Percentiles rank a stretch among this genome's conserved stretches.
These are phyloP conservation scores for Brassica hybrid DNA, from an alignment of 441 rosid genomes.

Conservation along the genomic window DNA sequence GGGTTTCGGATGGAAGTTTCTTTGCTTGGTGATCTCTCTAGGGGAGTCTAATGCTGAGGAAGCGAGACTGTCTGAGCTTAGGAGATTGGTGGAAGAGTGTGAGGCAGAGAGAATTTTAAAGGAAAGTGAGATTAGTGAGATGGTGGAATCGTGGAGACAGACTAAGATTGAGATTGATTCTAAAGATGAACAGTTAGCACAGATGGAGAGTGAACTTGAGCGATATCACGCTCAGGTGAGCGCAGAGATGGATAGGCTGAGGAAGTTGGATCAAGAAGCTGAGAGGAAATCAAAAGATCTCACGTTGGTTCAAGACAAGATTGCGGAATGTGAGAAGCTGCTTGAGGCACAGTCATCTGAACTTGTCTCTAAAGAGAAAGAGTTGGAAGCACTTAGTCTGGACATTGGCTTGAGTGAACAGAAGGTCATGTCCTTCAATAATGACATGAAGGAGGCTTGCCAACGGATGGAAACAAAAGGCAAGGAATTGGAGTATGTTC, in stretches of 20 bases:
- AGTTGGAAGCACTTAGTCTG: slow-evolving; percentile 14
- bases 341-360: slow-evolving; percentile 18
- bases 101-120: slow-evolving; percentile 29
- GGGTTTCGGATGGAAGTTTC: slow-evolving; percentile 23
- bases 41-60: slow-evolving; percentile 27
- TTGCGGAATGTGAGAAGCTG: slow-evolving; percentile 19
- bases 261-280: slow-evolving; percentile 6
- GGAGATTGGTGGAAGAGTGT: slow-evolving; percentile 35
- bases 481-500: slow-evolving; percentile 34
- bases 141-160: slow-evolving; percentile 17
- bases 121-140: slow-evolving; percentile 34
- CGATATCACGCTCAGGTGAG: background rate
- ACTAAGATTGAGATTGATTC: slow-evolving; percentile 36
- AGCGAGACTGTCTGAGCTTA: slow-evolving; percentile 13
- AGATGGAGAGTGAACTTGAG: slow-evolving; percentile 15
- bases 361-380: slow-evolving; percentile 33
- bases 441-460: slow-evolving; percentile 30
- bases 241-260: slow-evolving; percentile 12
- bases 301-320: background rate
- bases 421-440: slow-evolving; percentile 23
- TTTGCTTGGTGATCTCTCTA: slow-evolving; percentile 1
- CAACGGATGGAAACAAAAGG: slow-evolving; percentile 37
- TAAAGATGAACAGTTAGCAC: slow-evolving; percentile 27
- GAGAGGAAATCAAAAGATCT: slow-evolving; percentile 12
- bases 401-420: slow-evolving; percentile 38